A percentile compares a stretch with the other conserved stretches of the same genome.
phyloP scores from a whole-genome alignment of 352 stramenopile species.

The Globisporangium polare region DNA sequence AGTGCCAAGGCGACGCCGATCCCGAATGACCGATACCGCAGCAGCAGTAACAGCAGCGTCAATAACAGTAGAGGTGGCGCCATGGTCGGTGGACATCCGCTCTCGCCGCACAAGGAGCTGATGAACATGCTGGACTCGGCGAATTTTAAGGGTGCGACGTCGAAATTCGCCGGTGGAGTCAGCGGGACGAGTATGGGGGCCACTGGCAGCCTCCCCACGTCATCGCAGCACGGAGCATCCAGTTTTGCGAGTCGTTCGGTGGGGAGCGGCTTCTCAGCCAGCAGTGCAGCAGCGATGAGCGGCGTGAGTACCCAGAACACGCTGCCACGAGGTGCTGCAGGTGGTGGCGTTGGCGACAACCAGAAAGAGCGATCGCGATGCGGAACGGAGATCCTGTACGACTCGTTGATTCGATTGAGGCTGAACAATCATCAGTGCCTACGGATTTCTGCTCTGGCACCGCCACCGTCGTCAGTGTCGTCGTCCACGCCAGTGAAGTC shows the following conservation, averaged over 20 bases:
- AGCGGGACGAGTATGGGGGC: slow-evolving; percentile 8
- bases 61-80: slow-evolving; percentile 9
- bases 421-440: slow-evolving; percentile 72
- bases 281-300: slow-evolving; percentile 1
- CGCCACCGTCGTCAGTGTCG: slow-evolving; percentile 14
- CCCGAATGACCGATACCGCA: slow-evolving; percentile 19
- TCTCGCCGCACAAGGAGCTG: slow-evolving; percentile 65
- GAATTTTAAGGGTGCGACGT: slow-evolving; percentile 20
- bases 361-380: slow-evolving; percentile 54
- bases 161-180: slow-evolving; percentile 1
- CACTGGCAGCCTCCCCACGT: slow-evolving; percentile 13
- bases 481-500: slow-evolving; percentile 23
- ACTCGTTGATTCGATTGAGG: slow-evolving; percentile 58
- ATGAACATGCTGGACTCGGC: slow-evolving; percentile 57
- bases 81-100: slow-evolving; percentile 13
- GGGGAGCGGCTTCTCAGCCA: slow-evolving; percentile 5
- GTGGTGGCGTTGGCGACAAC: slow-evolving; percentile 24
- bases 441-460: slow-evolving; percentile 28
- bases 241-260: slow-evolving; percentile 22
- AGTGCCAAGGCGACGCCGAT: neutral
- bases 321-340: slow-evolving; percentile 1
- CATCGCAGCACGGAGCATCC: slow-evolving; percentile 11
- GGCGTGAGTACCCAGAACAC: slow-evolving; percentile 9
- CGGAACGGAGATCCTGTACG: slow-evolving; percentile 69
- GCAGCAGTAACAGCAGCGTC: slow-evolving; percentile 23